Percentiles rank a stretch among this genome's conserved stretches.
Evolutionary conservation across 306 rosid genomes (phyloP).

Genomic region (Malus fusca): DNA sequence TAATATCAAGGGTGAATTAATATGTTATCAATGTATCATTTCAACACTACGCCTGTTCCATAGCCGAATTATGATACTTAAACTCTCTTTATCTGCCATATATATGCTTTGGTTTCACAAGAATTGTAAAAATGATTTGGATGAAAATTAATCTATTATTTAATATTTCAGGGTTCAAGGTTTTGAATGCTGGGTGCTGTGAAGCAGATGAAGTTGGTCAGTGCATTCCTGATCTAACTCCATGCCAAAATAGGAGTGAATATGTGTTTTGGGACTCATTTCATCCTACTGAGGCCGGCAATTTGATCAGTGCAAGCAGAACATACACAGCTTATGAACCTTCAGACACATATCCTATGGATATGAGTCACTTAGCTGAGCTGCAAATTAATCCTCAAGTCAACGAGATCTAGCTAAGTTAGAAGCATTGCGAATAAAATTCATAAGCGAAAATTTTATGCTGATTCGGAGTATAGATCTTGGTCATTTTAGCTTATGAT

Average conservation of each 20-base stretch:
- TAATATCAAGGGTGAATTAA: no score
- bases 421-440: not conserved
- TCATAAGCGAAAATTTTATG: not conserved
- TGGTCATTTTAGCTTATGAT: no score
- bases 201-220: slow-evolving; percentile 5
- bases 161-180: slow-evolving; percentile 22
- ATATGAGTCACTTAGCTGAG: slow-evolving; percentile 31
- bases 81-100: no score
- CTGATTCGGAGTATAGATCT: no score
- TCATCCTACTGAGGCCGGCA: slow-evolving; percentile 31
- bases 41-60: not conserved
- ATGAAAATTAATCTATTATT: not conserved
- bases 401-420: not conserved
- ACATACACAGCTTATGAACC: not conserved
- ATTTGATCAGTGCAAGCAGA: slow-evolving; percentile 11
- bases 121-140: no score
- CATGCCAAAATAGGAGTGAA: slow-evolving; percentile 36
- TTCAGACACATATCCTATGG: slow-evolving; percentile 23
- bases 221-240: slow-evolving; percentile 15
- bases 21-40: no score
- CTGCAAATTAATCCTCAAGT: not conserved
- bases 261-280: slow-evolving; percentile 35
- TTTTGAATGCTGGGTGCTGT: slow-evolving; percentile 25
- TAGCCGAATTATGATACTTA: no score
- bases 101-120: no score